phyloP scores from a whole-genome alignment of 257 asterid species.

The Solanum microdontum region DNA sequence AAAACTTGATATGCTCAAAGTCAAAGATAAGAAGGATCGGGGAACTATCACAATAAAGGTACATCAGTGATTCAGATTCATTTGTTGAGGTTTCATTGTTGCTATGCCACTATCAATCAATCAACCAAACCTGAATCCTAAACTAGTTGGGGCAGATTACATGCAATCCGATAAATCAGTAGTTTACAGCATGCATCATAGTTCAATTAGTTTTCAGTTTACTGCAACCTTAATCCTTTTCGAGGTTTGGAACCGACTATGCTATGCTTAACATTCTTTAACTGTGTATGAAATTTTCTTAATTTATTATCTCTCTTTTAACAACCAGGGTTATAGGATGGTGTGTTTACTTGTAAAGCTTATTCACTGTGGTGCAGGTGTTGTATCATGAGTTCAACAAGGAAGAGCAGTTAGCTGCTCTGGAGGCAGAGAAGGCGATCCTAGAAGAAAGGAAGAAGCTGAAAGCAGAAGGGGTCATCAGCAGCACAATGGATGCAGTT shows the following conservation, averaged over 20 bases:
- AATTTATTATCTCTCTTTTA: background rate
- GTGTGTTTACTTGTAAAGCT: background rate
- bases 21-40: conserved; percentile 86
- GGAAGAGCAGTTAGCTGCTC: conserved; percentile 79
- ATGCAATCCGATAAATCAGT: background rate
- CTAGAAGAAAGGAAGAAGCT: conserved; percentile 81
- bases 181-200: background rate
- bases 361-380: conserved; percentile 33
- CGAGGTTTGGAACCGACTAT: background rate
- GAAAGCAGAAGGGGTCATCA: conserved; percentile 80
- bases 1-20: conserved; percentile 77
- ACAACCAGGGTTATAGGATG: background rate
- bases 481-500: conserved; percentile 96
- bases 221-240: background rate
- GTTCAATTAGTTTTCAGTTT: background rate
- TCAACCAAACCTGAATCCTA: background rate
- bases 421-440: conserved; percentile 76
- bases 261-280: background rate
- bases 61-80: background rate
- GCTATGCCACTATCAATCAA: background rate
- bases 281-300: background rate
- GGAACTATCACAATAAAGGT: conserved; percentile 76
- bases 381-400: conserved; percentile 71
- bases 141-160: background rate
- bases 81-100: background rate